Conservation (phyloP, 768 basidiomycete species). For the Termitomyces sp. region DNA sequence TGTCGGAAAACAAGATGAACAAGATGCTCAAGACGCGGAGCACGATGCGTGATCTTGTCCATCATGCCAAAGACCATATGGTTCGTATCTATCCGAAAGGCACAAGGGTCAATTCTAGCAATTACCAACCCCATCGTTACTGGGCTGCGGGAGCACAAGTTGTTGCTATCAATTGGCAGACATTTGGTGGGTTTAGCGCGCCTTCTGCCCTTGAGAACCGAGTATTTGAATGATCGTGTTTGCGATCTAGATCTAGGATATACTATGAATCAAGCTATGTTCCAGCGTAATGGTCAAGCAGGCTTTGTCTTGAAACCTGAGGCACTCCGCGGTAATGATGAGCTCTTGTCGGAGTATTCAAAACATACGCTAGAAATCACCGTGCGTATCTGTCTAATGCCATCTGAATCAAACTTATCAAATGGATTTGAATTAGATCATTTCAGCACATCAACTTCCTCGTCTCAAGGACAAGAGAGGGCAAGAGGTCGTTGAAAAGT, state of each 20-base stretch:
- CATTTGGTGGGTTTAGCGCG: conserved; percentile 51
- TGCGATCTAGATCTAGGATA: conserved; percentile 67
- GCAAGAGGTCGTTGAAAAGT: conserved; percentile 52
- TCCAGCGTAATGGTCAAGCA: conserved; percentile 79
- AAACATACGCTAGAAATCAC: conserved; percentile 61
- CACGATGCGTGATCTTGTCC: conserved; percentile 66
- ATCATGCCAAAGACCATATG: conserved; percentile 80
- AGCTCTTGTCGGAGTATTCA: conserved; percentile 44
- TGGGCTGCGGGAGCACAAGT: conserved; percentile 43
- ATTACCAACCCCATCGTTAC: conserved; percentile 83
- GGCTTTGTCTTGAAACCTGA: conserved; percentile 91
- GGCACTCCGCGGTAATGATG: conserved; percentile 64
- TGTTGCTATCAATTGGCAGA: conserved; percentile 95
- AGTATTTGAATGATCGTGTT: neutral
- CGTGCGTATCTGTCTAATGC: conserved; percentile 24
- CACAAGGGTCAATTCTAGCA: conserved; percentile 72
- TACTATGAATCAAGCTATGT: conserved; percentile 95
- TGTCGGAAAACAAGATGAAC: conserved; percentile 80
- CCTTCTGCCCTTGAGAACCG: neutral
- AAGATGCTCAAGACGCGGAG: conserved; percentile 57
- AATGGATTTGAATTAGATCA: conserved; percentile 24
- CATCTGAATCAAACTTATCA: neutral
- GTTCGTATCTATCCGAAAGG: conserved; percentile 87
- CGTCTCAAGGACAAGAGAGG: conserved; percentile 58
- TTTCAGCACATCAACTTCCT: conserved; percentile 90